A percentile compares a stretch with the other conserved stretches of the same genome.
These are phyloP conservation scores for Arthrinium puccinioides DNA, from an alignment of 2,329 filamentous ascomycete genomes.

Conservation along the genomic window DNA sequence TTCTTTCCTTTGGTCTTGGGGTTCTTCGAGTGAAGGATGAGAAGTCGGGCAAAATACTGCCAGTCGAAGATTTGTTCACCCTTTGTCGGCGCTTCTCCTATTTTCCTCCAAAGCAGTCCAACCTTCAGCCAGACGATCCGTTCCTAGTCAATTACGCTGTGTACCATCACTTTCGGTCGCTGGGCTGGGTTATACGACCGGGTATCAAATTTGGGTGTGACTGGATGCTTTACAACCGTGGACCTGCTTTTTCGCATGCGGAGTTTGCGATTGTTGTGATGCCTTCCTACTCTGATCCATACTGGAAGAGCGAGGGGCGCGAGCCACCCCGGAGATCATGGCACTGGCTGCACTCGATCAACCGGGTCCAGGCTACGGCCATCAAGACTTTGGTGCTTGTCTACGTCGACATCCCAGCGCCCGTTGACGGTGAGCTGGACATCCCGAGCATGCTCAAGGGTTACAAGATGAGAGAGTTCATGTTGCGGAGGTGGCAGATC, in stretches of 20 bases:
- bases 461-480: constrained; percentile 75
- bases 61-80: constrained; percentile 50
- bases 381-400: constrained; percentile 83
- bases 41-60: constrained; percentile 34
- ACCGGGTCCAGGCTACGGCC: constrained; percentile 83
- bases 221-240: constrained; percentile 88
- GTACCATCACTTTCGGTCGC: constrained; percentile 92
- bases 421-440: constrained; percentile 43
- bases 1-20: constrained; percentile 75
- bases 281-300: constrained; percentile 69
- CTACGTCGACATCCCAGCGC: constrained; percentile 85
- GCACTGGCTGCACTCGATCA: constrained; percentile 84
- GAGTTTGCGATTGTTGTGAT: constrained; percentile 85
- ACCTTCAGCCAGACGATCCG: constrained; percentile 65
- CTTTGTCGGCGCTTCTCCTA: constrained; percentile 65
- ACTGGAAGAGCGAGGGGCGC: constrained; percentile 59
- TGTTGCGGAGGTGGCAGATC: constrained; percentile 75
- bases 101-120: constrained; percentile 48
- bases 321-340: constrained; percentile 48
- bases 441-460: constrained; percentile 56
- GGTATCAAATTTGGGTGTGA: constrained; percentile 95
- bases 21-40: constrained; percentile 56
- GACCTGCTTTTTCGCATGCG: constrained; percentile 89
- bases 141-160: constrained; percentile 84
- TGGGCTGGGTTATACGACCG: constrained; percentile 89